Evolutionary conservation across 371 early-diverging fungal genomes (phyloP).

Genomic region (Mucor piriformis): DNA sequence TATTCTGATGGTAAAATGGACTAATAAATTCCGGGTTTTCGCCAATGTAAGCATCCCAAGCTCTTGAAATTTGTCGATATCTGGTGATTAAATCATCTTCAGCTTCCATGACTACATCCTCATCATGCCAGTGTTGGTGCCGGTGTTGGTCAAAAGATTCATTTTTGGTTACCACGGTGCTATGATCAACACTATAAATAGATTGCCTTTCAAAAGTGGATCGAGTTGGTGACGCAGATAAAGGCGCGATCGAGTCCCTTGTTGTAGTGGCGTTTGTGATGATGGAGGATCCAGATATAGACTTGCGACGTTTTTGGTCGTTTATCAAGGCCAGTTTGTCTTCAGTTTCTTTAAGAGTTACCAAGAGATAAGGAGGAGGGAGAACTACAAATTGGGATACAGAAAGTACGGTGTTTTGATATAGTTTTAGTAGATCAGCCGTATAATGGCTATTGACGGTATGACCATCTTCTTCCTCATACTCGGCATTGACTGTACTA

Average conservation of each 20-base stretch:
- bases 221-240: conserved; percentile 31
- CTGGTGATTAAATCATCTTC: conserved; percentile 55
- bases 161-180: background rate
- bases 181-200: background rate
- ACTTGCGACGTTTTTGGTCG: conserved; percentile 23
- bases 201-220: conserved; percentile 32
- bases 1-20: conserved; percentile 77
- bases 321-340: conserved; percentile 35
- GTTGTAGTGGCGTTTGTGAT: conserved; percentile 1
- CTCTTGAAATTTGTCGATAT: conserved; percentile 50
- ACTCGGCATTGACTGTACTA: too few species aligned
- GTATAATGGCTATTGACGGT: conserved; percentile 20
- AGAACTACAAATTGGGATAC: conserved; percentile 85
- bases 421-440: conserved; percentile 45
- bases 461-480: conserved; percentile 18
- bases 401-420: conserved; percentile 75
- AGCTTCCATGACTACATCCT: conserved; percentile 24
- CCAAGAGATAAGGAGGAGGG: conserved; percentile 83
- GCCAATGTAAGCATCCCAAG: conserved; percentile 62
- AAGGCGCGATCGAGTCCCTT: background rate
- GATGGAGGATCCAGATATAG: conserved; percentile 11
- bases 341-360: conserved; percentile 68
- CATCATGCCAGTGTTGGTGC: conserved; percentile 1
- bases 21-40: conserved; percentile 62
- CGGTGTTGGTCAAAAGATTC: background rate